phyloP scores from a whole-genome alignment of 805 yeast species.

The Metschnikowia santaceciliae region DNA sequence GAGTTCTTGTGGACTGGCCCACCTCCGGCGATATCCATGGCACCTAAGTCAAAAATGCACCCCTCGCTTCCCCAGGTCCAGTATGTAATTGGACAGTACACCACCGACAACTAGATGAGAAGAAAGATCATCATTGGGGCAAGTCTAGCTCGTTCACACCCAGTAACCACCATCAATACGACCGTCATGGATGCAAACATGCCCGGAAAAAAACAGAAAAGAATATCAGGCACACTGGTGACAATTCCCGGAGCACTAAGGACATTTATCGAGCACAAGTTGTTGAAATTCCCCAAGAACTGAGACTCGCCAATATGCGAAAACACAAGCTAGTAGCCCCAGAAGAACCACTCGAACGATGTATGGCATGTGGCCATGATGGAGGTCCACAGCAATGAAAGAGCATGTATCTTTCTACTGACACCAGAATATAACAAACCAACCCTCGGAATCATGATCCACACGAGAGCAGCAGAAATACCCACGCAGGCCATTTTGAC shows the following conservation, averaged over 20 bases:
- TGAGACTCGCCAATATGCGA: constrained; percentile 60
- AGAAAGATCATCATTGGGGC: constrained; percentile 95
- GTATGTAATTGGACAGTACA: constrained; percentile 92
- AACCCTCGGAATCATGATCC: constrained; percentile 96
- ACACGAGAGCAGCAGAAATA: constrained; percentile 76
- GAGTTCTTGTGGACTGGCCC: constrained; percentile 96
- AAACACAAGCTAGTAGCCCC: constrained; percentile 74
- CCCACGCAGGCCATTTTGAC: constrained; percentile 77
- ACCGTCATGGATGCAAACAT: constrained; percentile 96
- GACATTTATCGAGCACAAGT: constrained; percentile 76
- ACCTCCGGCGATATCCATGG: constrained; percentile 96
- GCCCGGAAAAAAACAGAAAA: constrained; percentile 90
- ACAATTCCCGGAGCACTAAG: constrained; percentile 75
- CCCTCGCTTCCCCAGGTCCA: constrained; percentile 98
- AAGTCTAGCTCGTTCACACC: constrained; percentile 93
- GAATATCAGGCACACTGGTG: constrained; percentile 74
- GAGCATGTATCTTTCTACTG: constrained; percentile 92
- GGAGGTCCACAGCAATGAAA: constrained; percentile 90
- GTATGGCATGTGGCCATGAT: constrained; percentile 86
- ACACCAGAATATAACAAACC: constrained; percentile 92
- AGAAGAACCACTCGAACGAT: constrained; percentile 94
- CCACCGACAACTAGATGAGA: constrained; percentile 91
- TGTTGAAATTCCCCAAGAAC: constrained; percentile 76
- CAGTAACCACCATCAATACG: constrained; percentile 93
- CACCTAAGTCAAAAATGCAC: constrained; percentile 80